Evolutionary conservation across 805 yeast genomes (phyloP).

Genomic region (Saccharomycopsis sp.): DNA sequence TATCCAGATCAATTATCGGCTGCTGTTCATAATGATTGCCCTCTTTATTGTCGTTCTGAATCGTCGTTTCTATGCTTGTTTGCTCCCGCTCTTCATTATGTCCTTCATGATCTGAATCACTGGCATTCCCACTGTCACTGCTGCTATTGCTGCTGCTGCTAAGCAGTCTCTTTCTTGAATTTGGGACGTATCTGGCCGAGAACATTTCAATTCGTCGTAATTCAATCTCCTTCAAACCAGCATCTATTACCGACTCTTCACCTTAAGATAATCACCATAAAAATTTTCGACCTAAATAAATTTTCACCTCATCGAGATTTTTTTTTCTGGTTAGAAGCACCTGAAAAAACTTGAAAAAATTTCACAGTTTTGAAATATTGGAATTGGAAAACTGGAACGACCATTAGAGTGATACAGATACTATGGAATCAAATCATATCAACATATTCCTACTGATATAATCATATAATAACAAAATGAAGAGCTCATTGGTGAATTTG

Average conservation of each 20-base stretch:
- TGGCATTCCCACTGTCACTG: slow-evolving; percentile 23
- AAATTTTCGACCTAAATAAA: background rate
- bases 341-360: background rate
- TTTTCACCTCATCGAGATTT: slow-evolving; percentile 17
- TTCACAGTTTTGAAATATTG: background rate
- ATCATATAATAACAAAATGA: slow-evolving; percentile 27
- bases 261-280: background rate
- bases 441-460: too few relatives aligned
- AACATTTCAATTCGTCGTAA: slow-evolving; percentile 46
- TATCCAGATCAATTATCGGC: slow-evolving; percentile 15
- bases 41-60: slow-evolving; percentile 22
- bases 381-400: background rate
- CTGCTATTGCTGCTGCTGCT: slow-evolving; percentile 20
- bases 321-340: slow-evolving; percentile 6
- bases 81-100: slow-evolving; percentile 21
- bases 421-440: too few relatives aligned
- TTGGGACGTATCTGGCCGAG: slow-evolving; percentile 60
- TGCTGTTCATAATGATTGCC: slow-evolving; percentile 12
- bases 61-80: slow-evolving; percentile 11
- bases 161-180: slow-evolving; percentile 25
- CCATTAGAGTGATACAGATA: background rate
- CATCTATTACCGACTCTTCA: too few relatives aligned
- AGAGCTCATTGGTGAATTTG: slow-evolving; percentile 34
- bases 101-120: slow-evolving; percentile 22
- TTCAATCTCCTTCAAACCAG: too few relatives aligned